Conservation (phyloP, 2,329 filamentous ascomycete genomes). For the Alternaria gaisen region DNA sequence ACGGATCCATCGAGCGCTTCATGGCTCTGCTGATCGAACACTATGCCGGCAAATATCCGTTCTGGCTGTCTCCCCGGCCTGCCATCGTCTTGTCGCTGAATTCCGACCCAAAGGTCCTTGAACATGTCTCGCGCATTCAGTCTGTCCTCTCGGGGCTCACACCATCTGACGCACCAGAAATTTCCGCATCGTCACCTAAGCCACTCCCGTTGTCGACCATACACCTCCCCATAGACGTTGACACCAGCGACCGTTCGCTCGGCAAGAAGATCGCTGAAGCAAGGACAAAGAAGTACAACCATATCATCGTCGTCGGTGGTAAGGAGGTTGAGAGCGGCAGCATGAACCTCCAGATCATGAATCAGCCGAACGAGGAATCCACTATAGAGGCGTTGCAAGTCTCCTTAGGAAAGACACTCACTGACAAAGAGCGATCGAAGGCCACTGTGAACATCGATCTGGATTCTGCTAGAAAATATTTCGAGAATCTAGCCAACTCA, state of each 20-base stretch:
- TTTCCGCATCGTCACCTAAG: conserved; percentile 35
- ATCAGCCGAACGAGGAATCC: conserved; percentile 49
- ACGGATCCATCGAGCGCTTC: conserved; percentile 84
- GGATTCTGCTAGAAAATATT: conserved; percentile 39
- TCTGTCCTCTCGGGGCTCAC: conserved; percentile 41
- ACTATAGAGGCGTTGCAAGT: conserved; percentile 48
- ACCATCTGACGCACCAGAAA: conserved; percentile 19
- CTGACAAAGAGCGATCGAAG: conserved; percentile 25
- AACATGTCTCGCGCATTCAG: conserved; percentile 56
- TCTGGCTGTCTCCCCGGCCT: conserved; percentile 87
- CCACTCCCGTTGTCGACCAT: conserved; percentile 61
- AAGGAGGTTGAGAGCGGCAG: conserved; percentile 38
- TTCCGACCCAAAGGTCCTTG: conserved; percentile 63
- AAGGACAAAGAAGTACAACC: conserved; percentile 74
- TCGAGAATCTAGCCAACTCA: conserved; percentile 37
- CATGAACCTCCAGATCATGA: conserved; percentile 44
- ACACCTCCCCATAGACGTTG: conserved; percentile 75
- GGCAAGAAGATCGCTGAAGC: conserved; percentile 77
- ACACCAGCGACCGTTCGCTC: conserved; percentile 69
- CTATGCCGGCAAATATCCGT: conserved; percentile 79
- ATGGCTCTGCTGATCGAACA: conserved; percentile 87
- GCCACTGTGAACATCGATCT: conserved; percentile 26
- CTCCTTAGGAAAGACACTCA: conserved; percentile 22
- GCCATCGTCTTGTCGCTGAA: conserved; percentile 78
- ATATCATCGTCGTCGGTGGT: conserved; percentile 75